Evolutionary conservation across 1,139 yeast genomes (phyloP), one percentile per base, ranked within the genome.

Genomic region (Blastobotrys arbuscula): DNA sequence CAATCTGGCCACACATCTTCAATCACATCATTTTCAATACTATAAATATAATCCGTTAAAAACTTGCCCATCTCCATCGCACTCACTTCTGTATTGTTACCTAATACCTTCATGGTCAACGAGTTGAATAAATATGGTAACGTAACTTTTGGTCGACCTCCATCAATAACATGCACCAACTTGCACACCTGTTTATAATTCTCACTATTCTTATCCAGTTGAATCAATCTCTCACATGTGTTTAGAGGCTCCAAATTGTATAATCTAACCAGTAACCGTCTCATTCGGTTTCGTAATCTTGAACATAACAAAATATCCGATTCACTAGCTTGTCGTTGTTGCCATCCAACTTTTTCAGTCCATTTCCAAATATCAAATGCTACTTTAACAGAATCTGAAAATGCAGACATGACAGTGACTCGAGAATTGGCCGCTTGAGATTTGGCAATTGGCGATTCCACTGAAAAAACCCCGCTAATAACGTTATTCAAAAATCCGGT

Each of bases 401-500:
- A 78, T 10, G 94, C 78, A 39, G 78, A 70, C 23, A 84, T 63
- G 2, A 84, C 74, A 0, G 83, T 74, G 52, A 76, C 71, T 26
- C 82, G 66, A 50, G 79, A 60, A 30, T 64, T 65, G 9, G 66
- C 81, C 30, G 79, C 79, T 21, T 77, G 77, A 1, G 78, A 71
- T 44, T 79, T 70, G 5, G 76, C 75, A 6, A 75, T 73, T 0
- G 89, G 84, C 0, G 86, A 74, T 56, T 89, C 97, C 10, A 84
- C 79, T 51, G 82, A 84, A 61, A 90, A 87, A 0, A 89, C 96
- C 2, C 96, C 96, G 55, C 86, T 89, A 44, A 84, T 83, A 12
- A 86, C 90, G 51, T 78, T 79, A 0, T 88, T 88, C 54, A 85
- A 77, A 61, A 85, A 84, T 0, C 62, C 58, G 7, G 40, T 23